Evolutionary conservation across 139 green algal species (phyloP).

Genomic region (Auxenochlorella pyrenoidosa): DNA sequence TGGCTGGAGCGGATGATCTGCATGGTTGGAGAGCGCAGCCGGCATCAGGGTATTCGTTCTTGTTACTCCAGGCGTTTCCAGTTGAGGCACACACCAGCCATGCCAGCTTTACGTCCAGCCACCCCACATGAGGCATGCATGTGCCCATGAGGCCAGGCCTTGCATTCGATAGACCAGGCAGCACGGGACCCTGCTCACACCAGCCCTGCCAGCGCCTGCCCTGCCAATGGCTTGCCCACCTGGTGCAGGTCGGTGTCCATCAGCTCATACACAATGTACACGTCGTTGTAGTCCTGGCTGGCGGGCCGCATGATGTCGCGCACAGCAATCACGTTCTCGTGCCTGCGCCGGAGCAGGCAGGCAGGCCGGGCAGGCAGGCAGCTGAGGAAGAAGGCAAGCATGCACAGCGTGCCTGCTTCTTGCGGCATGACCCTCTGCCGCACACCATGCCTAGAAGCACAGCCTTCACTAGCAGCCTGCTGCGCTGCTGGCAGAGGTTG

Average conservation of each 20-base stretch:
- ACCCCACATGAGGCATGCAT: too few species aligned
- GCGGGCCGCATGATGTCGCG: slow-evolving; percentile 73
- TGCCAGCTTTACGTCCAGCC: too few species aligned
- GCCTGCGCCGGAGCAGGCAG: slow-evolving; percentile 20
- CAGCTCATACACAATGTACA: slow-evolving; percentile 99
- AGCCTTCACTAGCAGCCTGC: not conserved
- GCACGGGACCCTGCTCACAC: too few species aligned
- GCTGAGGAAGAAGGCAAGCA: not conserved
- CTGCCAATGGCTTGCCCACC: not conserved
- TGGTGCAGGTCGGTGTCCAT: slow-evolving; percentile 99
- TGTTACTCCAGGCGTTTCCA: too few species aligned
- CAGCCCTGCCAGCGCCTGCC: too few species aligned
- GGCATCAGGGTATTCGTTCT: too few species aligned
- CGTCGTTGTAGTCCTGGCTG: slow-evolving; percentile 82
- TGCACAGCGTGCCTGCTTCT: not conserved
- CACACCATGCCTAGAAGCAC: not conserved
- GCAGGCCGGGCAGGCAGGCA: not conserved
- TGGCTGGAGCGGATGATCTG: slow-evolving; percentile 98
- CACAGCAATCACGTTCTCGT: slow-evolving; percentile 91
- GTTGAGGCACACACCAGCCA: too few species aligned
- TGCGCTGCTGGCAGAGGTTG: too few species aligned
- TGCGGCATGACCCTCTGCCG: not conserved
- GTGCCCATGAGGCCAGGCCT: too few species aligned
- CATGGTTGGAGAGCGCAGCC: not conserved
- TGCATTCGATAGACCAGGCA: too few species aligned